Base-by-base conservation (phyloP, 208 protist genomes). In the Acanthamoeba rhysodes region DNA sequence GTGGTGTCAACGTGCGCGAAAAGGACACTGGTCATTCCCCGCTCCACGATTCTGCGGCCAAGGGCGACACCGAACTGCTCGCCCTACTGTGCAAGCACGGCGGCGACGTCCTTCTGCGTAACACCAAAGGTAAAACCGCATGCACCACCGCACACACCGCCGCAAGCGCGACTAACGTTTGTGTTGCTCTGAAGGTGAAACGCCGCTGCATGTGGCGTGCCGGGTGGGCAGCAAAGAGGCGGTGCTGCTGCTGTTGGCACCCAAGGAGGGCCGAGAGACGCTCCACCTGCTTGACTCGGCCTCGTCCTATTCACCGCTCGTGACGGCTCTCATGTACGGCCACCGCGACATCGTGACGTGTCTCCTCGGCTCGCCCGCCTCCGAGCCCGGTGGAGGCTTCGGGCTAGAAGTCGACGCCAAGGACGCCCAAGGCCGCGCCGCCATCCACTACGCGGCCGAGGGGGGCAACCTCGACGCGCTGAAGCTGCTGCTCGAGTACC, bases 401-500 rank as follows among this genome's bases (percentile, higher is more conserved):
- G 55, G 41, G 45, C 78, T 87, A 9, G 78, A 87, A 7, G n/a
- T 87, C 78, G 48, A 87, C 29, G 78, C 78, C 45, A 87, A 87
- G 78, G 78, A 87, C 5, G 48, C 78, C 6, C 78, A 59, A 18
- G 78, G 78, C 10, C 37, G 78, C 45, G 78, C 78, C 8, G 45
- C 78, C 78, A 59, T 87, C 57, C 78, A 87, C 45, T 87, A 87
- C 29, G 78, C 78, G 24, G 78, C 78, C 22, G 78, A 87, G n/a
- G 78, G 24, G 2, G 78, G 78, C 78, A 87, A 87, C 16, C 22
- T 87, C n/a, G 78, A 37, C 7, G 78, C 78, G 48, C 37, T 87
- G 22, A 8, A 59, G 48, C 78, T 87, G 78, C 29, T 87, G 48
- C n/a, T 59, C 55, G 55, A 59, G 18, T 59, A 87, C 45, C 34